phyloP scores from a whole-genome alignment of 2,329 filamentous ascomycete genomes.

The Remersonia thermophila region DNA sequence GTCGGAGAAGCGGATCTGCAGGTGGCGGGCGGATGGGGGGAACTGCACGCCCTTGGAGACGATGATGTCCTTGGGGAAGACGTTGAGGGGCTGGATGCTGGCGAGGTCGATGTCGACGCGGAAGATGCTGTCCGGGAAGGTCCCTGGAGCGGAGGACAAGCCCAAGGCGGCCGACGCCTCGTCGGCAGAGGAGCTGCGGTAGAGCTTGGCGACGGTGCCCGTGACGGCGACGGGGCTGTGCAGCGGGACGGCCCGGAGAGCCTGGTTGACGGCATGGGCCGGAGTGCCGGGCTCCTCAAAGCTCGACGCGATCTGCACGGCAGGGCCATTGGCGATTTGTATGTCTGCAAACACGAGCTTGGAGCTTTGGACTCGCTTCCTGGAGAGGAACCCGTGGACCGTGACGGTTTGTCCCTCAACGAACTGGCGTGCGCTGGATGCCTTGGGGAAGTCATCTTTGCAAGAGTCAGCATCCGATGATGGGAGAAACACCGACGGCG shows the following conservation, averaged over 20 bases:
- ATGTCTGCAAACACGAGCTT: constrained; percentile 58
- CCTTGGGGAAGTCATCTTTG: constrained; percentile 21
- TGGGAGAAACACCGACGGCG: neutral
- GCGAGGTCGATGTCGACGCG: constrained; percentile 48
- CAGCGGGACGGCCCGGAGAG: constrained; percentile 34
- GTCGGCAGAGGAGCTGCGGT: constrained; percentile 6
- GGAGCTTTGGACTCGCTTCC: constrained; percentile 53
- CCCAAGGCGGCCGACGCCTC: constrained; percentile 1
- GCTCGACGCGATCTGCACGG: constrained; percentile 31
- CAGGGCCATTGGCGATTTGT: constrained; percentile 17
- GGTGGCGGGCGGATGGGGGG: constrained; percentile 60
- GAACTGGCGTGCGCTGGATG: constrained; percentile 18
- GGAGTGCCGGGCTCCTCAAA: constrained; percentile 26
- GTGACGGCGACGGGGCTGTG: constrained; percentile 41
- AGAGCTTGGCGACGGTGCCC: constrained; percentile 24
- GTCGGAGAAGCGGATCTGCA: constrained; percentile 69
- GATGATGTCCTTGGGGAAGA: constrained; percentile 63
- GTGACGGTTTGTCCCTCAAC: constrained; percentile 31
- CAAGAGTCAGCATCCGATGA: constrained; percentile 5
- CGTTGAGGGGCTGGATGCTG: constrained; percentile 55
- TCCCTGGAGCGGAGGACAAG: constrained; percentile 3
- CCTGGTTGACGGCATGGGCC: constrained; percentile 25
- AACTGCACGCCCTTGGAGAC: constrained; percentile 65
- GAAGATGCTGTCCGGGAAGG: constrained; percentile 14
- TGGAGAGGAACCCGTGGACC: constrained; percentile 61